A percentile compares a stretch with the other conserved stretches of the same genome.
Evolutionary conservation across 2,329 filamentous ascomycete genomes (phyloP).

Genomic region (Periconia sp.): DNA sequence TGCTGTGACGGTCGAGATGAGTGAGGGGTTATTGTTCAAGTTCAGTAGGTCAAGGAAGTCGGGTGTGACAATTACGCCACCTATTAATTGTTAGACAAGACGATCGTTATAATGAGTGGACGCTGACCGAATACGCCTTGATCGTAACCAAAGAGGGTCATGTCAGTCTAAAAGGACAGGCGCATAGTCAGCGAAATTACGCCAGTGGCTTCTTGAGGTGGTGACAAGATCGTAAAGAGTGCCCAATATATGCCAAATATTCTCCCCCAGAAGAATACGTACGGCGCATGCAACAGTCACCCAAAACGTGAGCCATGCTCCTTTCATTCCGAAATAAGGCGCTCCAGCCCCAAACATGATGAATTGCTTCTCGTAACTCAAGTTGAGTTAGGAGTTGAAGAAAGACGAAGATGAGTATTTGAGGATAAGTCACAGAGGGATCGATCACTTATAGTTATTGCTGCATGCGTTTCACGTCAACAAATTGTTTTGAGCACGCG

Average conservation of each 20-base stretch:
- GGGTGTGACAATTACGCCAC: constrained; percentile 57
- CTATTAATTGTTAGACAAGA: constrained; percentile 19
- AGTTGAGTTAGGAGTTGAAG: not conserved
- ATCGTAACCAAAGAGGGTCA: constrained; percentile 51
- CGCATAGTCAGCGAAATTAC: not conserved
- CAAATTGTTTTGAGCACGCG: not conserved
- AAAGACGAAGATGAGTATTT: not conserved
- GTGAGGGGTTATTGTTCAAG: constrained; percentile 46
- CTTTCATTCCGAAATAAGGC: constrained; percentile 57
- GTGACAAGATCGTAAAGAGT: no score
- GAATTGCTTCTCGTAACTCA: not conserved
- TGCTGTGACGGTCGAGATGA: constrained; percentile 54
- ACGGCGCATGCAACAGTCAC: constrained; percentile 45
- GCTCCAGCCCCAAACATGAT: constrained; percentile 26
- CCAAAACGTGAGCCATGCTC: constrained; percentile 60
- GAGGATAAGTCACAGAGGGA: not conserved
- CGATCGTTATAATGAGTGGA: not conserved
- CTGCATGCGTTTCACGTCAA: not conserved
- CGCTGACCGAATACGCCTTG: constrained; percentile 55
- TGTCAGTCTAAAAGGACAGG: constrained; percentile 10
- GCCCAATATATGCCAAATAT: no score
- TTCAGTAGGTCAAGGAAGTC: constrained; percentile 55
- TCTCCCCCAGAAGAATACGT: not conserved
- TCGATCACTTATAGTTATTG: not conserved
- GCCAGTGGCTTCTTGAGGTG: not conserved